Evolutionary conservation across 345 rosid genomes (phyloP), one percentile per base, ranked within the genome.

Genomic region (Trapa bicornis): DNA sequence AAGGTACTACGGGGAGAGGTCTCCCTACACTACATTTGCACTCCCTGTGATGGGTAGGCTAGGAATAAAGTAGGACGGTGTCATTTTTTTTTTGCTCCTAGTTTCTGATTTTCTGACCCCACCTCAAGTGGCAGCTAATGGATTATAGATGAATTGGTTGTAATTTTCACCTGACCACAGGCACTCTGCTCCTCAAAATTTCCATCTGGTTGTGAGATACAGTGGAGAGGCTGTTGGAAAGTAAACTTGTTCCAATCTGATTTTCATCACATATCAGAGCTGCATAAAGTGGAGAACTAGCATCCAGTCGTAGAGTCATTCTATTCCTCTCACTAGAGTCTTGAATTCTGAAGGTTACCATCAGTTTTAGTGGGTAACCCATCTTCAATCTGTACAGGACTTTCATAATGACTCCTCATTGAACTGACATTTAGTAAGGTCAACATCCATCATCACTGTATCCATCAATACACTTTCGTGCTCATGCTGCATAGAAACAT

Each of bases 401-500:
- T 58, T 3, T 58, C 63, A 35, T 7, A 16, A 38, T 58, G 16
- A 9, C 52, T 22, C 29, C 29, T 29, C 65, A 6, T 33, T 47
- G 3, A 68, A 42, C 47, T 32, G 47, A 15, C 67, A 47, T 32
- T n/a, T 35, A 2, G 67, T 13, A 0, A 60, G 13, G 33, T 77
- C 75, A 45, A 58, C 66, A 45, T 37, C 57, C 74, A 53, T 68
- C 70, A 53, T 66, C 67, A 63, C 72, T 39, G 69, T 64, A 64
- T 36, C 76, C 9, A 64, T 67, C 71, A 52, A 61, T 70, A 60
- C 65, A 66, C 72, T 70, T 41, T 69, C 29, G 29, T 64, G 65
- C 33, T 75, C 81, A 71, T 73, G 72, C 64, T 67, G 74, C 64
- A 78, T 62, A 38, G 57, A 48, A 35, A 11, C 13, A 70, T 80